A percentile compares a stretch with the other conserved stretches of the same genome.
Evolutionary conservation across 129 eudicot species (phyloP).

Genomic region (Tagetes erecta): DNA sequence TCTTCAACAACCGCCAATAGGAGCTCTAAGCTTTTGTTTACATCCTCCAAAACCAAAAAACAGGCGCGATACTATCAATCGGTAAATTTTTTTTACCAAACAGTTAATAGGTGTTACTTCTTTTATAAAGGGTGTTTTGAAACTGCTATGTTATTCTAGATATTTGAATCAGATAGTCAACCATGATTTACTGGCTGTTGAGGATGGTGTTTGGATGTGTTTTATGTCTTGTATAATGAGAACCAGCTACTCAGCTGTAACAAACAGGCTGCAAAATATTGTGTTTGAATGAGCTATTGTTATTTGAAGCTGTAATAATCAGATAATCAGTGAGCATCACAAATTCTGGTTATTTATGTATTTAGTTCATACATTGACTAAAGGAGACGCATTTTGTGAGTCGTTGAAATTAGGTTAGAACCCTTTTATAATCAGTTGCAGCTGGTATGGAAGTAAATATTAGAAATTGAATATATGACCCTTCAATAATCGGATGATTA

Average conservation of each 20-base stretch:
- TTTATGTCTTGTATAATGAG: not conserved
- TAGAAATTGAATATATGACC: not conserved
- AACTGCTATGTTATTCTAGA: not conserved
- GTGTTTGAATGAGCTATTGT: not conserved
- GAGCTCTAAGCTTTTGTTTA: constrained; percentile 71
- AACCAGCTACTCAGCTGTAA: not conserved
- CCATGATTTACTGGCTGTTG: not conserved
- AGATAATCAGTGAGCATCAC: not conserved
- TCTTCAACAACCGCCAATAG: constrained; percentile 53
- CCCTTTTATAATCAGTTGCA: too few species aligned
- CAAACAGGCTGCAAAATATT: not conserved
- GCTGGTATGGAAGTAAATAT: too few species aligned
- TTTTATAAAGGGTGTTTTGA: not conserved
- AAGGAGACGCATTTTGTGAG: not conserved
- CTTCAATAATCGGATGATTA: not conserved
- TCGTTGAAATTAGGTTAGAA: constrained; percentile 3
- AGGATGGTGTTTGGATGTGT: not conserved
- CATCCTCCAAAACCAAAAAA: constrained; percentile 57
- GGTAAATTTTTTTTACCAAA: constrained; percentile 38
- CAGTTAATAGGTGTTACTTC: not conserved
- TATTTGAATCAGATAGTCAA: not conserved
- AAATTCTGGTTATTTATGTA: not conserved
- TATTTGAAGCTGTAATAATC: not conserved
- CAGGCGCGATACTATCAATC: constrained; percentile 50
- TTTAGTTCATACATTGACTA: not conserved